Evolutionary conservation across 192 early-diverging fungal species (phyloP).

Genomic region (Pecoramyces ruminantium): DNA sequence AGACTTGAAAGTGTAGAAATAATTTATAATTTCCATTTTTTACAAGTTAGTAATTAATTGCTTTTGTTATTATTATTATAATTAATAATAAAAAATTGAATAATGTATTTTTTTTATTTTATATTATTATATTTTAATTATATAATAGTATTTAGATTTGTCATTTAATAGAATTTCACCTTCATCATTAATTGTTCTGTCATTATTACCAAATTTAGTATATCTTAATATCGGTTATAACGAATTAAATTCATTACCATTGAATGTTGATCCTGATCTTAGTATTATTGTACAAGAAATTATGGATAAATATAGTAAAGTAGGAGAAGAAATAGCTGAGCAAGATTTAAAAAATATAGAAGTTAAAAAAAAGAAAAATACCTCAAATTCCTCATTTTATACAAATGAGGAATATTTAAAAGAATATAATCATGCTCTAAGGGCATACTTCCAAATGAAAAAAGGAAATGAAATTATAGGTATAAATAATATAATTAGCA

Average conservation of each 20-base stretch:
- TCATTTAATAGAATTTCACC: conserved; percentile 22
- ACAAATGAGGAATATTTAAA: neutral
- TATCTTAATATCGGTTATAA: conserved; percentile 23
- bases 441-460: neutral
- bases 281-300: conserved; percentile 17
- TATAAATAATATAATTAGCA: no score
- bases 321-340: conserved; percentile 15
- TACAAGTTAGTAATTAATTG: conserved; percentile 11
- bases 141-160: conserved; percentile 20
- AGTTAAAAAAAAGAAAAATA: conserved; percentile 2
- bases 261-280: conserved; percentile 5
- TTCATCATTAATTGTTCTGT: conserved; percentile 22
- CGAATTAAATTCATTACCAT: conserved; percentile 14
- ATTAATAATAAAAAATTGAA: no score
- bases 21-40: conserved; percentile 16
- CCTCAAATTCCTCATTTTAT: neutral
- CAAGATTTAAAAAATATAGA: conserved; percentile 8
- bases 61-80: conserved; percentile 4
- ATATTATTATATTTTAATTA: no score
- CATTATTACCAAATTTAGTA: conserved; percentile 13
- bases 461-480: conserved; percentile 1
- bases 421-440: conserved; percentile 3
- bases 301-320: conserved; percentile 21
- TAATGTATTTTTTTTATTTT: no score
- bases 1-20: conserved; percentile 30